These are phyloP conservation scores for Leptographium flavum DNA, from an alignment of 2,329 filamentous ascomycete genomes.

Conservation along the genomic window DNA sequence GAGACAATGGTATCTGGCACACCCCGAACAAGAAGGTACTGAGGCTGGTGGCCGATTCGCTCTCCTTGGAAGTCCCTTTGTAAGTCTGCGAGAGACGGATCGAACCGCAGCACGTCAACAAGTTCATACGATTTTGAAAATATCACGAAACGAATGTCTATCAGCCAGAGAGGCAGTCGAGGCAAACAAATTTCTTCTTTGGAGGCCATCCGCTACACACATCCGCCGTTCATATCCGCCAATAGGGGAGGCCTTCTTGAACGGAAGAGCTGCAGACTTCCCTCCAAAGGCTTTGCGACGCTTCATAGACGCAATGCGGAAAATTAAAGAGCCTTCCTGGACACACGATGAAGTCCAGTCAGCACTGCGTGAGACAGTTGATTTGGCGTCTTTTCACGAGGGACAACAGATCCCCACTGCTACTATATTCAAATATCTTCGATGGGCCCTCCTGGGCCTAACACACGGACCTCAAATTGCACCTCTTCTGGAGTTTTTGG, in stretches of 20 bases:
- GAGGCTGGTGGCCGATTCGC: not conserved
- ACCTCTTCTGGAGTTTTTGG: constrained; percentile 16
- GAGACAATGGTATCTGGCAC: not conserved
- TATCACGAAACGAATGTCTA: constrained; percentile 8
- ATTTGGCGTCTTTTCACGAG: not conserved
- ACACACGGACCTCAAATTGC: constrained; percentile 14
- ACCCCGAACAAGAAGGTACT: not conserved
- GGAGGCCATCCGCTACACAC: constrained; percentile 9
- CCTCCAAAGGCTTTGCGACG: constrained; percentile 2
- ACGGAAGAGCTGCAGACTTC: not conserved
- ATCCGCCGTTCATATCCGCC: constrained; percentile 3
- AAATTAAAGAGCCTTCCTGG: constrained; percentile 7
- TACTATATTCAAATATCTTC: constrained; percentile 14
- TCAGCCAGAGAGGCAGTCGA: constrained; percentile 7
- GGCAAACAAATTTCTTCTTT: constrained; percentile 15
- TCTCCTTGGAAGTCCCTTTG: constrained; percentile 2
- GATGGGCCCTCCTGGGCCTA: constrained; percentile 17
- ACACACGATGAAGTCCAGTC: constrained; percentile 3
- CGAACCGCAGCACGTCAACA: not conserved
- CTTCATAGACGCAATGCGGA: constrained; percentile 5
- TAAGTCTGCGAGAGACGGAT: not conserved
- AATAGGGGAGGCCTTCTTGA: not conserved
- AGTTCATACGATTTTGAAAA: constrained; percentile 8
- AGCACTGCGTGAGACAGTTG: not conserved
- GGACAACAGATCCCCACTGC: not conserved